Conservation (phyloP, 148 eudicot genomes). For the Chenopodium suecicum region DNA sequence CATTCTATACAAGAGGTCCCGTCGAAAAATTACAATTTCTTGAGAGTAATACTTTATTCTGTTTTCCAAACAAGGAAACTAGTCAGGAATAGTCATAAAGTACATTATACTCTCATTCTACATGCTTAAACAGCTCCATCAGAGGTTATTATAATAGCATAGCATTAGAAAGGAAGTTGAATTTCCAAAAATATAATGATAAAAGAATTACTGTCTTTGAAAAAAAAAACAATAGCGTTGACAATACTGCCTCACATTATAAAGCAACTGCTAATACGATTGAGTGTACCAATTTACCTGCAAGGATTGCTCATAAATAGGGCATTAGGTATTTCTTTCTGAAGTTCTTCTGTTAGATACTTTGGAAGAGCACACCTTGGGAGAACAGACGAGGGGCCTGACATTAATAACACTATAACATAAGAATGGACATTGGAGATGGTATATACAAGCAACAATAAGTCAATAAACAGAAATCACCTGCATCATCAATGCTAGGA, state of each 20-base stretch:
- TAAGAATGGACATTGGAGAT: slow-evolving; percentile 11
- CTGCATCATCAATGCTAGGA: slow-evolving; percentile 91
- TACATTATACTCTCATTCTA: background rate
- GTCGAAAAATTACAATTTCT: slow-evolving; percentile 87
- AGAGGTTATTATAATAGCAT: background rate
- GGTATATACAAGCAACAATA: background rate
- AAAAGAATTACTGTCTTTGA: too few species aligned
- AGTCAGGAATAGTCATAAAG: slow-evolving; percentile 13
- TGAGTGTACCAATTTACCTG: slow-evolving; percentile 45
- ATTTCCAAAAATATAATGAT: too few species aligned
- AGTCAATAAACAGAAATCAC: slow-evolving; percentile 30
- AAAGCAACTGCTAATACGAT: background rate
- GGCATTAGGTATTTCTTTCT: slow-evolving; percentile 72
- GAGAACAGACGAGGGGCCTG: slow-evolving; percentile 88
- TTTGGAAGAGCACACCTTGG: slow-evolving; percentile 89
- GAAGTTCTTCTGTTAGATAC: slow-evolving; percentile 73
- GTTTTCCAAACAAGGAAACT: slow-evolving; percentile 22
- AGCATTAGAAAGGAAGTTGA: too few species aligned
- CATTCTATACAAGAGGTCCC: slow-evolving; percentile 90
- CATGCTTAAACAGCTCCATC: background rate
- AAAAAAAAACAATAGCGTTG: background rate
- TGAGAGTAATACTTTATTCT: slow-evolving; percentile 89
- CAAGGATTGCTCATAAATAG: slow-evolving; percentile 86
- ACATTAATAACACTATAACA: slow-evolving; percentile 5
- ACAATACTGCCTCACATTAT: background rate